Evolutionary conservation across 768 basidiomycete species (phyloP), one percentile per base, ranked within the genome.

Genomic region (Rhodotorula toruloides): DNA sequence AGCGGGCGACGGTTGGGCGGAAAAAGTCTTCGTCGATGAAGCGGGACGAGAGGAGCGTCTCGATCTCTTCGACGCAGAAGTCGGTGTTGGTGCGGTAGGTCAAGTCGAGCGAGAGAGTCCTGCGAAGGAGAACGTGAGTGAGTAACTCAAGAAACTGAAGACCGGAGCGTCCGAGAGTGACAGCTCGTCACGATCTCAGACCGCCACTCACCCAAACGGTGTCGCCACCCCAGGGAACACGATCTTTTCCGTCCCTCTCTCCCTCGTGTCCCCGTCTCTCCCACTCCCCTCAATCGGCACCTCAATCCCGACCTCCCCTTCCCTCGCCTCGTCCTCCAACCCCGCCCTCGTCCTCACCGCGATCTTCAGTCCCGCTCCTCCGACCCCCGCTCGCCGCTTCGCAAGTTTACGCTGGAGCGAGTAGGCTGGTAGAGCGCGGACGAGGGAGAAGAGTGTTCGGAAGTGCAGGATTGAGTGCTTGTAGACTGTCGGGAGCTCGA

Each of bases 1-100:
- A n/a, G 43, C 64, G 39, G 1, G 61, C 63, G 52, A 74, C 48
- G 6, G 74, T 74, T 16, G 74, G 74, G 56, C 61, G 44, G 58
- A 75, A 75, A 49, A 73, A 74, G 58, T 75, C 73, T 27, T 75
- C 73, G 57, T 75, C 73, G 58, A 75, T 67, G 64, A 75, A 75
- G 34, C 72, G 52, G 0, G 72, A 73, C 47, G 63, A 68, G 48
- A 74, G 59, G 31, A 75, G 56, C 12, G 73, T 74, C 46, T 75
- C 74, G 44, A 71, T 73, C 37, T 74, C 73, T 32, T 74, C 73
- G 39, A 75, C 72, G 8, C 58, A 48, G 54, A 75, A 75, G 46
- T 73, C 68, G 27, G 68, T 60, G 48, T 65, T 62, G 25, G 43
- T 39, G 34, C 74, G 73, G 59, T 75, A 75, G 9, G 61, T 65